These are phyloP conservation scores for Ogataea kodamae DNA, from an alignment of 805 yeast species.

Conservation along the genomic window DNA sequence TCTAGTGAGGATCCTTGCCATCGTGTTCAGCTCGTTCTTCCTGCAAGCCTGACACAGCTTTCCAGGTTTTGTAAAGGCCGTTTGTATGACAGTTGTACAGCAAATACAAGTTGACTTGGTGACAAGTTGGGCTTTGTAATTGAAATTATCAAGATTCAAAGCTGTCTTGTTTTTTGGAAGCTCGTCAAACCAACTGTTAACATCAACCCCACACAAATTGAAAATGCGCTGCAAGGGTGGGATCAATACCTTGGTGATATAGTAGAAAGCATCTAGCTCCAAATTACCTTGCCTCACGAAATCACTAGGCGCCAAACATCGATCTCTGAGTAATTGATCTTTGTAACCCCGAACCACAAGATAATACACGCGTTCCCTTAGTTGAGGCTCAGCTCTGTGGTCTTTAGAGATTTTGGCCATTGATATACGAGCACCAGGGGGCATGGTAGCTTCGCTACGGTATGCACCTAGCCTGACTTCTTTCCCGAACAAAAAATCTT, in stretches of 20 bases:
- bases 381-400: conserved; percentile 77
- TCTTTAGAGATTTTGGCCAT: conserved; percentile 59
- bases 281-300: conserved; percentile 42
- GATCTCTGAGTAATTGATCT: conserved; percentile 64
- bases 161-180: conserved; percentile 45
- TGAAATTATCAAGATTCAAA: conserved; percentile 13
- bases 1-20: conserved; percentile 31
- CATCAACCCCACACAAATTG: conserved; percentile 77
- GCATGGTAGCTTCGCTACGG: conserved; percentile 65
- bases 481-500: conserved; percentile 88
- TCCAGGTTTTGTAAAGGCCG: conserved; percentile 1
- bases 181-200: conserved; percentile 69
- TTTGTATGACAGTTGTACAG: conserved; percentile 22
- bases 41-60: conserved; percentile 36
- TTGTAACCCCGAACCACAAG: conserved; percentile 58
- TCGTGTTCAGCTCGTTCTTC: conserved; percentile 35
- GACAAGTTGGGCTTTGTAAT: conserved; percentile 20
- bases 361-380: conserved; percentile 83
- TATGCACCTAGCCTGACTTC: conserved; percentile 85
- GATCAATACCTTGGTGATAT: conserved; percentile 74
- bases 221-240: conserved; percentile 90
- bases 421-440: conserved; percentile 91
- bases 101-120: conserved; percentile 29
- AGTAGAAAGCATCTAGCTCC: conserved; percentile 76
- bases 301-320: conserved; percentile 77